A percentile compares a stretch with the other conserved stretches of the same genome.
phyloP scores from a whole-genome alignment of 2,329 filamentous ascomycete genomes.

The Apiospora sp. region DNA sequence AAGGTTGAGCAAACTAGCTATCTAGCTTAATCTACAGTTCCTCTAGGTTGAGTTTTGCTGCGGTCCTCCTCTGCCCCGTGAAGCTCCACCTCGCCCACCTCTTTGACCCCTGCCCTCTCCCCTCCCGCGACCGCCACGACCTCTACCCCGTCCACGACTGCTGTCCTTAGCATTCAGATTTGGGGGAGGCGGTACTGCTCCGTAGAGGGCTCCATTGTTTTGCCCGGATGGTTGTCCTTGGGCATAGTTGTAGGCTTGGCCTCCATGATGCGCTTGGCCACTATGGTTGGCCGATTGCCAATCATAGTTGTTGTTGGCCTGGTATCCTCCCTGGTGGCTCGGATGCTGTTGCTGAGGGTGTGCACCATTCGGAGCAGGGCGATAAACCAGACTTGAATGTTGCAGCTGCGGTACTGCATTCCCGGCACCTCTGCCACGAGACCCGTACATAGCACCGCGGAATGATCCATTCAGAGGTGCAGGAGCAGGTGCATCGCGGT shows the following conservation, averaged over 20 bases:
- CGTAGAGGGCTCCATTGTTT: conserved; percentile 53
- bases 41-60: neutral
- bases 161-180: conserved; percentile 53
- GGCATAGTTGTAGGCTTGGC: conserved; percentile 27
- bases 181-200: conserved; percentile 67
- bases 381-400: conserved; percentile 62
- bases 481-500: conserved; percentile 63
- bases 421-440: neutral
- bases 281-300: conserved; percentile 41
- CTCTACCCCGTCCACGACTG: conserved; percentile 50
- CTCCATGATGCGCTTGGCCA: conserved; percentile 29
- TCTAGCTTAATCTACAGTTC: neutral
- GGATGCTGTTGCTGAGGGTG: conserved; percentile 25
- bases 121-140: conserved; percentile 48
- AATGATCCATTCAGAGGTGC: conserved; percentile 63
- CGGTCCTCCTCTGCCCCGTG: conserved; percentile 39
- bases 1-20: neutral
- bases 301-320: conserved; percentile 39
- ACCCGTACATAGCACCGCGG: conserved; percentile 63
- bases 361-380: conserved; percentile 43
- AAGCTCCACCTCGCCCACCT: conserved; percentile 50
- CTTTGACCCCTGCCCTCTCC: conserved; percentile 42
- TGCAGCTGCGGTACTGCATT: conserved; percentile 54
- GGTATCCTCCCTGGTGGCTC: conserved; percentile 31
- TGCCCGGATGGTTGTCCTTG: conserved; percentile 47